Base-by-base conservation (phyloP, 176 grass and related monocot genomes). In the Urochloa ruziziensis region DNA sequence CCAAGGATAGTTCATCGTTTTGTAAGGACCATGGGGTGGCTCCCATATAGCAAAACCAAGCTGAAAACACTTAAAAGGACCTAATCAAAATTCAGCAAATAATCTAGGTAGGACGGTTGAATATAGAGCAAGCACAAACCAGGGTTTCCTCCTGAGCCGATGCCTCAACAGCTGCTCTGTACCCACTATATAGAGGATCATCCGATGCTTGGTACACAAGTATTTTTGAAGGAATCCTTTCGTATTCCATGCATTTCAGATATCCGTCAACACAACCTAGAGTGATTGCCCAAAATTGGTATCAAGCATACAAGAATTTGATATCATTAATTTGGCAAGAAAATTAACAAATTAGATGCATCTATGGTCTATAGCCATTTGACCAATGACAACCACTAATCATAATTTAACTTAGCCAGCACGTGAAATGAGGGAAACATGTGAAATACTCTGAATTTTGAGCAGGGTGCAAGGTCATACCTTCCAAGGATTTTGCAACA, bases 401-500 rank as follows among this genome's bases (percentile, higher is more conserved):
- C 15, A 54, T 24, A 88, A 23, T 73, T 67, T 84, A 69, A 18
- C 4, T 74, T 42, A 21, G 35, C 39, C 28, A 80, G 67, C 1
- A 28, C 2, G 16, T 57, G 6, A 68, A 64, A 86, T 56, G 54
- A 32, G 19, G 19, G 42, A 23, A 87, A 34, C 62, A 87, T 47
- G 46, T 13, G 7, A 49, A 48, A 59, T 57, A 43, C 4, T 79
- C 34, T 30, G 21, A 34, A 67, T 73, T 62, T 46, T 18, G 10
- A 32, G 15, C 15, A 72, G 36, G 29, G 9, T 35, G 59, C 24
- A 52, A 27, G 53, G 59, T 42, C 54, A 78, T 86, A 97, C 96
- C 96, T 99, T 99, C 91, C 84, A 96, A 89, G 80, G 97, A 99
- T 81, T 96, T 96, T 16, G 97, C 93, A 82, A 96, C 87, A 76